Conservation (phyloP, 2,329 filamentous ascomycete species). For the Aspergillus phoenicis region DNA sequence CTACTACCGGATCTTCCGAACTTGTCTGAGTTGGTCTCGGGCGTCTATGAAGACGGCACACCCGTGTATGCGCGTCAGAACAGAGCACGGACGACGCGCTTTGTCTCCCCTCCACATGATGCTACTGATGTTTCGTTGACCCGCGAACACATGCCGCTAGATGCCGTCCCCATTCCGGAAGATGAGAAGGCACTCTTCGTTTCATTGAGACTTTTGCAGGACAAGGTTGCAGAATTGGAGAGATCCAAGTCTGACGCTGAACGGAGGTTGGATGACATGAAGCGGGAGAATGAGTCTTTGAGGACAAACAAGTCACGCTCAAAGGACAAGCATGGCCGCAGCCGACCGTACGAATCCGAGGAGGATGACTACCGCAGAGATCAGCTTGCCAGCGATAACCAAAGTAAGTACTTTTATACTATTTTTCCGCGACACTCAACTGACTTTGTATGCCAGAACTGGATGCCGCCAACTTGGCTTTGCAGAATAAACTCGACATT, state of each 20-base stretch:
- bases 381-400: slow-evolving; percentile 39
- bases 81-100: slow-evolving; percentile 56
- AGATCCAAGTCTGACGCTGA: slow-evolving; percentile 56
- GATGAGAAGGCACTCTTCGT: slow-evolving; percentile 66
- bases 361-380: slow-evolving; percentile 47
- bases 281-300: slow-evolving; percentile 56
- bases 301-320: slow-evolving; percentile 45
- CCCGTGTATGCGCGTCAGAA: slow-evolving; percentile 57
- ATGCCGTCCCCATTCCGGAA: slow-evolving; percentile 59
- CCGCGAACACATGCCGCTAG: slow-evolving; percentile 51
- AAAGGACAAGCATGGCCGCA: slow-evolving; percentile 41
- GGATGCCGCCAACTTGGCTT: slow-evolving; percentile 55
- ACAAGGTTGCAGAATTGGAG: slow-evolving; percentile 60
- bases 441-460: slow-evolving; percentile 43
- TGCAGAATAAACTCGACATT: slow-evolving; percentile 59
- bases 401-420: slow-evolving; percentile 34
- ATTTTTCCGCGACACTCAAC: slow-evolving; percentile 7
- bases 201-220: slow-evolving; percentile 61
- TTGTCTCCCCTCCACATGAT: slow-evolving; percentile 51
- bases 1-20: slow-evolving; percentile 63
- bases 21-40: slow-evolving; percentile 63
- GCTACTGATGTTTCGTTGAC: slow-evolving; percentile 34
- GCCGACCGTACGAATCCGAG: slow-evolving; percentile 41
- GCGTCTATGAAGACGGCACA: slow-evolving; percentile 60
- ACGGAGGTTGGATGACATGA: slow-evolving; percentile 53